These are phyloP conservation scores for Pseudopediastrum boryanum DNA, from an alignment of 139 green algal genomes.

Conservation along the genomic window DNA sequence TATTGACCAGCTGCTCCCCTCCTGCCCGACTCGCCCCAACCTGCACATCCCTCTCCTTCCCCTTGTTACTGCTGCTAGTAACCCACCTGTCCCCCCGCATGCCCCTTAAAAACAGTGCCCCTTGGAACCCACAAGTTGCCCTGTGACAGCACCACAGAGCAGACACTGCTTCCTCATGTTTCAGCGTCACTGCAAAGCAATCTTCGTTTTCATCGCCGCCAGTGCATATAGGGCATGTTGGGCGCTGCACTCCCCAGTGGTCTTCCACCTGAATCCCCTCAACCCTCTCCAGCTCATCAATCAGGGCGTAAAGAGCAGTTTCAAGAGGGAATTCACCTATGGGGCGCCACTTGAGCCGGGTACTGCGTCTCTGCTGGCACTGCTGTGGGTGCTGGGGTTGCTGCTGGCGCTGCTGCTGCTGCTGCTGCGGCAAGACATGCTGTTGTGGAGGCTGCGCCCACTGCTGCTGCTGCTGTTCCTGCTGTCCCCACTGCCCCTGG, in stretches of 20 bases:
- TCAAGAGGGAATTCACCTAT: background rate
- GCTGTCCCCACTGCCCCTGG: background rate
- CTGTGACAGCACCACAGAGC: constrained; percentile 13
- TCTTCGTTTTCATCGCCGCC: constrained; percentile 4
- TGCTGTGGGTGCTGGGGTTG: background rate
- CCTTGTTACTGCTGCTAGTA: background rate
- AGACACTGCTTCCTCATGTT: background rate
- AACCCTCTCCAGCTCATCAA: background rate
- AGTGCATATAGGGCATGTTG: constrained; percentile 5
- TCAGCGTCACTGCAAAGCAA: background rate
- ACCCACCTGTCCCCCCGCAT: background rate
- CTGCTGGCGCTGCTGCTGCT: background rate
- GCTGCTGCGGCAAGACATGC: background rate
- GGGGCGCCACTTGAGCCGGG: background rate
- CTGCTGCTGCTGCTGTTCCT: constrained; percentile 3
- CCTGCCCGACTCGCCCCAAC: too few species aligned
- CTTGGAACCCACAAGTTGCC: constrained; percentile 4
- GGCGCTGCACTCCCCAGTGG: background rate
- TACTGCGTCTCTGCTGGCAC: background rate
- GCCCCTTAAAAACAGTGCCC: background rate
- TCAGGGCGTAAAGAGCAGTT: background rate
- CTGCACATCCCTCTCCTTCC: too few species aligned
- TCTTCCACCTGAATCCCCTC: background rate
- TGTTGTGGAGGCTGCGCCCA: background rate
- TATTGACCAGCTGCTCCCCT: too few species aligned